These are phyloP conservation scores for Paraleonurus japonicus DNA, from an alignment of 257 asterid genomes.

Conservation along the genomic window DNA sequence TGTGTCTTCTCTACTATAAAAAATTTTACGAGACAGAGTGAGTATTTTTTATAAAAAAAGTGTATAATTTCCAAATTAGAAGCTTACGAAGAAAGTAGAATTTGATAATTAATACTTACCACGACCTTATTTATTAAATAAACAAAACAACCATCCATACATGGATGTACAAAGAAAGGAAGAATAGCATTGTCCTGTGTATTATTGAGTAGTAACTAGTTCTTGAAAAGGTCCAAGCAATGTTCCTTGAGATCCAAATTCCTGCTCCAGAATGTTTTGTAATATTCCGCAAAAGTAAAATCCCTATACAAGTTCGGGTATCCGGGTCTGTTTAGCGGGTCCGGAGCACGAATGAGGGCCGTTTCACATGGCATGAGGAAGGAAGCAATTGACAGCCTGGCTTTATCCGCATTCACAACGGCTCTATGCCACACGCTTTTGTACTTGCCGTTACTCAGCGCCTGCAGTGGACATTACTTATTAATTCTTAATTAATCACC, in stretches of 20 bases:
- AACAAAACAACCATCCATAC: no score
- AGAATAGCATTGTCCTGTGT: no score
- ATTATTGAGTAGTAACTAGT: slow-evolving; percentile 27
- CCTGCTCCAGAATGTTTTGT: slow-evolving; percentile 77
- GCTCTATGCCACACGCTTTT: slow-evolving; percentile 91
- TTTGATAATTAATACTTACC: no score
- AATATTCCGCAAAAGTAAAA: slow-evolving; percentile 65
- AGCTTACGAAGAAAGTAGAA: no score
- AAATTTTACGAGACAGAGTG: no score
- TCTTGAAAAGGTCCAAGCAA: slow-evolving; percentile 68
- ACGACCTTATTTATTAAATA: no score
- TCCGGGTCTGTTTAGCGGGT: slow-evolving; percentile 34
- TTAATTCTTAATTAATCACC: no score
- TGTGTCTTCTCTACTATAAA: no score
- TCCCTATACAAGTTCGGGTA: slow-evolving; percentile 41
- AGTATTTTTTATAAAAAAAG: no score
- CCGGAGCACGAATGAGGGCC: slow-evolving; percentile 61
- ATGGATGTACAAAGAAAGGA: not conserved
- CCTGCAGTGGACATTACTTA: slow-evolving; percentile 45
- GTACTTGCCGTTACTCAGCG: slow-evolving; percentile 73
- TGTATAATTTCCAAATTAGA: no score
- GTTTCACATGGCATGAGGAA: slow-evolving; percentile 62
- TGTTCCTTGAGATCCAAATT: slow-evolving; percentile 63
- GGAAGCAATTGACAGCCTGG: slow-evolving; percentile 73
- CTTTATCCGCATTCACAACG: slow-evolving; percentile 52